phyloP scores from a whole-genome alignment of 2,329 filamentous ascomycete species.

The Botrytis paeoniae region DNA sequence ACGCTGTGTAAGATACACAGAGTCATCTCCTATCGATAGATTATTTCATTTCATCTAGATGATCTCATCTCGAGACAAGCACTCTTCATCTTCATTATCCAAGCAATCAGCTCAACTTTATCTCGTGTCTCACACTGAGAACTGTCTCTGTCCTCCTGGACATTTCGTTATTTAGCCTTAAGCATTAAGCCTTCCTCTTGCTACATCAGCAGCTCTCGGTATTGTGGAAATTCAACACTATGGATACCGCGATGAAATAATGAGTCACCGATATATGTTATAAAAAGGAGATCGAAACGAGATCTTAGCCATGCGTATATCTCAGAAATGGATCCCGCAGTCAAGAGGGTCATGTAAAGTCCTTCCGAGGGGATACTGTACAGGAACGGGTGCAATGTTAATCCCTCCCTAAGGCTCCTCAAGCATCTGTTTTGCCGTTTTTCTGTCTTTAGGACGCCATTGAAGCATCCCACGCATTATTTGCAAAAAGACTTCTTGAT shows the following conservation, averaged over 20 bases:
- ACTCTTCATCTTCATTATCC: not conserved
- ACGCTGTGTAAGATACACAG: not conserved
- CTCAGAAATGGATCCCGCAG: not conserved
- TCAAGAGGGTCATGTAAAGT: not conserved
- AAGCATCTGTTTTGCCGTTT: constrained; percentile 37
- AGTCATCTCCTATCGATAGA: not conserved
- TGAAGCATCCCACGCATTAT: constrained; percentile 38
- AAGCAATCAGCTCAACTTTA: not conserved
- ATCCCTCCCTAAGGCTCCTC: constrained; percentile 28
- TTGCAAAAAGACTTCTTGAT: constrained; percentile 37
- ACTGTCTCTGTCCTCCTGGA: not conserved
- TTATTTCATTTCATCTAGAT: not conserved
- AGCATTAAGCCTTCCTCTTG: not conserved
- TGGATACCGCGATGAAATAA: too few species aligned
- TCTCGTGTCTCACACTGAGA: not conserved
- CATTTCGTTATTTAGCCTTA: not conserved
- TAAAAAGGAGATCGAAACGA: not conserved
- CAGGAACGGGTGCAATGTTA: not conserved
- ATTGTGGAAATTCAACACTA: not conserved
- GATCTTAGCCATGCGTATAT: not conserved
- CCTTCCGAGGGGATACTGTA: not conserved
- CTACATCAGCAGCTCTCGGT: not conserved
- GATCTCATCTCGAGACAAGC: not conserved
- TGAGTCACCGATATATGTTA: not conserved
- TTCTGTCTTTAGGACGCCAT: constrained; percentile 38